Evolutionary conservation across 768 basidiomycete genomes (phyloP), one percentile per base, ranked within the genome.

Genomic region (Xerocomellus chrysenteron): DNA sequence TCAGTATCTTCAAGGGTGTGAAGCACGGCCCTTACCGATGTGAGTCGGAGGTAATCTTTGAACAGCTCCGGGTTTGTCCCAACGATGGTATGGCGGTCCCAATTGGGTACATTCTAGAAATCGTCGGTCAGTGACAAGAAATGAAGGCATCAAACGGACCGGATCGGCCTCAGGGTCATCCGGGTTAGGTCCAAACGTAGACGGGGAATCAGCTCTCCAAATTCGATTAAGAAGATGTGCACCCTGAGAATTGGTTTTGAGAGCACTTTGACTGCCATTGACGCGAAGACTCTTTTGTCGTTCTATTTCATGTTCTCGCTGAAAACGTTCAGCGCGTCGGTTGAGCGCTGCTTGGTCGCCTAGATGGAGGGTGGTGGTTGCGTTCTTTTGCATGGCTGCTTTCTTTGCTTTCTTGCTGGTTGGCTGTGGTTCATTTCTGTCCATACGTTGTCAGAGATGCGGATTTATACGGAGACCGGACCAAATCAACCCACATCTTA

Each of bases 51-150:
- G 72, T 98, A 99, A 58, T 95, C 91, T 77, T 98, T 99, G 80
- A 98, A 98, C 26, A 97, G 75, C 62, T 90, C 90, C 65, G 81
- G 80, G 51, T 83, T 94, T 41, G 89, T 95, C 48, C 97, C 97
- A 54, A 96, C 93, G 65, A 99, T 98, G 8, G 95, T 98, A 73
- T 86, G 81, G 56, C 85, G 85, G 76, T 99, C 97, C 97, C 97
- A 99, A 69, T 95, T 88, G 51, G 94, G 87, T 10, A 96, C 94
- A 65, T 95, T 96, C 96, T 98, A 43, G 43, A 47, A 33, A n/a
- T 33, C 37, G 24, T 67, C 17, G 33, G 56, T 46, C 54, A 47
- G 47, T 36, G 40, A 61, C 46, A 45, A 54, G 1, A 44, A 9
- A 36, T 14, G 21, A 26, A 36, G 9, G 30, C 24, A 41, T 24